These are phyloP conservation scores for Arabidopsis hybrid DNA, from an alignment of 441 rosid species.

Conservation along the genomic window DNA sequence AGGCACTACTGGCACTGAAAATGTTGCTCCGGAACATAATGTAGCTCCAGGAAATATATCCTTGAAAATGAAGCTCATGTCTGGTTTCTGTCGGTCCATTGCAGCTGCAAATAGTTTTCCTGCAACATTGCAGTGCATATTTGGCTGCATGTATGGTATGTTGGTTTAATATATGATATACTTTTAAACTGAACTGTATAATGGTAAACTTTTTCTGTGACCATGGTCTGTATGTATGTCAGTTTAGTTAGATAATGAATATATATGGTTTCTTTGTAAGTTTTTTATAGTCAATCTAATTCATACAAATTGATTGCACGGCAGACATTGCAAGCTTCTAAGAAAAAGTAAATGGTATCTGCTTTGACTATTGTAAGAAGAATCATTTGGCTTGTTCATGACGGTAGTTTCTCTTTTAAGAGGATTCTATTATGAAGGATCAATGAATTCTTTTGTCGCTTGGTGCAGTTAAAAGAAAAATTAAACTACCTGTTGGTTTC, in stretches of 20 bases:
- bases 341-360: slow-evolving; percentile 13
- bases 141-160: slow-evolving; percentile 94
- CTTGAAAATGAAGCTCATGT: slow-evolving; percentile 80
- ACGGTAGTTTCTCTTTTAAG: slow-evolving; percentile 6
- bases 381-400: slow-evolving; percentile 12
- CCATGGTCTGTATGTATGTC: slow-evolving; percentile 11
- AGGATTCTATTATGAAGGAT: neutral
- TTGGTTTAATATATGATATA: slow-evolving; percentile 15
- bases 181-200: slow-evolving; percentile 16
- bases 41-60: slow-evolving; percentile 75
- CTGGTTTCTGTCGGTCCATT: slow-evolving; percentile 83
- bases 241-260: slow-evolving; percentile 24
- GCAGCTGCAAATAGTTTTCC: slow-evolving; percentile 95
- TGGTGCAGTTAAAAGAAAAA: slow-evolving; percentile 30
- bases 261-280: neutral
- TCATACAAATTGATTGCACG: slow-evolving; percentile 1
- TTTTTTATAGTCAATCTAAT: neutral
- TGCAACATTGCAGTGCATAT: slow-evolving; percentile 92
- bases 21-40: slow-evolving; percentile 67
- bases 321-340: slow-evolving; percentile 7
- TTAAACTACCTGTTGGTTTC: slow-evolving; percentile 11
- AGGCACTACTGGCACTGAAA: slow-evolving; percentile 74
- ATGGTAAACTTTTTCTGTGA: slow-evolving; percentile 3
- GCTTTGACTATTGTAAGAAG: slow-evolving; percentile 28
- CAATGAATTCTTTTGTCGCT: neutral